A percentile compares a stretch with the other conserved stretches of the same genome.
phyloP scores from a whole-genome alignment of 1,284 basidiomycete genomes.

The Marasmius sp. region DNA sequence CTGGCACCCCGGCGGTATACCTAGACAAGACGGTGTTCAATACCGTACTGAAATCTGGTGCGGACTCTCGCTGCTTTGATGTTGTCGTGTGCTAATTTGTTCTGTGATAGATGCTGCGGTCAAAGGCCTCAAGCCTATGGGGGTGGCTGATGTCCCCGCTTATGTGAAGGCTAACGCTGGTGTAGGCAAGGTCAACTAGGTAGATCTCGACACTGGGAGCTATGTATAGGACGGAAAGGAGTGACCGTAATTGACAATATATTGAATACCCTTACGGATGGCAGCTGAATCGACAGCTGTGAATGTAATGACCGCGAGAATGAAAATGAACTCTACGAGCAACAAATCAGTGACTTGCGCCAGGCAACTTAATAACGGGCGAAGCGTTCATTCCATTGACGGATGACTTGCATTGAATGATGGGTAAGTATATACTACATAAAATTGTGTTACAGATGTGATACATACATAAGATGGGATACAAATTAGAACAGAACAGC shows the following conservation, averaged over 20 bases:
- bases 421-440: too few species aligned
- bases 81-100: not conserved
- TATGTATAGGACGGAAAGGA: too few species aligned
- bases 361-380: too few species aligned
- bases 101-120: slow-evolving; percentile 2
- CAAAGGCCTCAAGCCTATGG: slow-evolving; percentile 11
- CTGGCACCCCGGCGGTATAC: not conserved
- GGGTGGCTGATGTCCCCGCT: slow-evolving; percentile 15
- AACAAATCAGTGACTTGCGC: too few species aligned
- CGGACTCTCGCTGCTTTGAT: not conserved
- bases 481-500: not conserved
- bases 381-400: too few species aligned
- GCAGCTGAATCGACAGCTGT: too few species aligned
- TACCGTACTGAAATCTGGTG: not conserved
- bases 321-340: too few species aligned
- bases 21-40: not conserved
- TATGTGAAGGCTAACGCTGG: slow-evolving; percentile 24
- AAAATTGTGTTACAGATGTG: not conserved
- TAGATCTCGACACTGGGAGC: too few species aligned
- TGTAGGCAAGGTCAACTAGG: slow-evolving; percentile 21
- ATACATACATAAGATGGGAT: not conserved
- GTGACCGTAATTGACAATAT: too few species aligned
- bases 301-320: too few species aligned
- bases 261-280: too few species aligned
- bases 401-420: too few species aligned